phyloP scores from a whole-genome alignment of 2,329 filamentous ascomycete species.

The Sporothrix mexicana region DNA sequence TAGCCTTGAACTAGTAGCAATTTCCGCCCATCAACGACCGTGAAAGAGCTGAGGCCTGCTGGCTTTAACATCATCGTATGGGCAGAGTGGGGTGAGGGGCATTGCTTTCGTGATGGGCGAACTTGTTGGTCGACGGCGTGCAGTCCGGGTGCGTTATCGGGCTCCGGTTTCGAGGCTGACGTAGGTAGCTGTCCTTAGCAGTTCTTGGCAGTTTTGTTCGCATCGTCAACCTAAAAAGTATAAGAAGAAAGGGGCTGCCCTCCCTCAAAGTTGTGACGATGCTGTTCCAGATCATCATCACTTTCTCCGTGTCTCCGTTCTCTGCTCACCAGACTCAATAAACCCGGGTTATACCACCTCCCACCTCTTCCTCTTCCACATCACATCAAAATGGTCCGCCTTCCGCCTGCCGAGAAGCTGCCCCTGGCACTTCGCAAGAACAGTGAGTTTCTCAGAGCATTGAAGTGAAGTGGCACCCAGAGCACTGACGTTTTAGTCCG shows the following conservation, averaged over 20 bases:
- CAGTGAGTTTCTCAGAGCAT: slow-evolving; percentile 50
- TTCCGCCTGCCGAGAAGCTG: slow-evolving; percentile 57
- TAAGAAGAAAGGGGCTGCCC: neutral
- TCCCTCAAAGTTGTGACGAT: neutral
- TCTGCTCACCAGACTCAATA: no score
- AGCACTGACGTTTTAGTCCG: no score
- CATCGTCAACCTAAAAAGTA: neutral
- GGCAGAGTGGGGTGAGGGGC: neutral
- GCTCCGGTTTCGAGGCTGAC: no score
- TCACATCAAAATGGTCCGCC: slow-evolving; percentile 38
- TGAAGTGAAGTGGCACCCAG: no score
- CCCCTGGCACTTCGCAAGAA: slow-evolving; percentile 60
- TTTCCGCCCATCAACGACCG: neutral
- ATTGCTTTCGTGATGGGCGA: neutral
- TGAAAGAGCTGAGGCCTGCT: no score
- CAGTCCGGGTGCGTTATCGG: no score
- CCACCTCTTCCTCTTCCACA: neutral
- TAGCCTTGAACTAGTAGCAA: neutral
- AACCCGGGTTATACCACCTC: neutral
- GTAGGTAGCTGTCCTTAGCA: neutral
- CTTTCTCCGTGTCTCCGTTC: neutral
- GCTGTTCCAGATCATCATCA: neutral
- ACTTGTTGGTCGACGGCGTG: no score
- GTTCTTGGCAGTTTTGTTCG: neutral
- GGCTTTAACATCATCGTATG: neutral